A percentile compares a stretch with the other conserved stretches of the same genome.
These are phyloP conservation scores for Corymbia maculata DNA, from an alignment of 345 rosid species.

Conservation along the genomic window DNA sequence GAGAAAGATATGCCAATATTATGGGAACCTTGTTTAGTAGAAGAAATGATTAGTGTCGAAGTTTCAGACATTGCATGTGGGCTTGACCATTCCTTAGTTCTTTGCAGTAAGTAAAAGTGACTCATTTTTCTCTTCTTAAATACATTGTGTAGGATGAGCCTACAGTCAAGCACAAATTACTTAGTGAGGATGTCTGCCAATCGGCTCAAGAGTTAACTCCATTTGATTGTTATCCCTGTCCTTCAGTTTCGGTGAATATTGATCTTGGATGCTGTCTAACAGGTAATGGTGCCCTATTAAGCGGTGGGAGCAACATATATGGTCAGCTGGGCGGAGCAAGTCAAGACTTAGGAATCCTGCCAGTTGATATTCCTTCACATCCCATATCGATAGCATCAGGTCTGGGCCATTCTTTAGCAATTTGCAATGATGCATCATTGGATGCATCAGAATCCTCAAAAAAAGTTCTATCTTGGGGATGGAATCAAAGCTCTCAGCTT, in stretches of 20 bases:
- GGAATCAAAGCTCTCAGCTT: constrained; percentile 76
- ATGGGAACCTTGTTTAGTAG: constrained; percentile 74
- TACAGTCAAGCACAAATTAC: neutral
- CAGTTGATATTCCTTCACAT: constrained; percentile 29
- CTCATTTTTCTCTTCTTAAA: neutral
- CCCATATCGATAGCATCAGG: constrained; percentile 58
- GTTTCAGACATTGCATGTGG: constrained; percentile 70
- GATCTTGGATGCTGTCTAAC: constrained; percentile 6
- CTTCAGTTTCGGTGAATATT: neutral
- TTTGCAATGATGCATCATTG: constrained; percentile 23
- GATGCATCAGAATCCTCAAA: constrained; percentile 8
- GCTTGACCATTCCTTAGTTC: constrained; percentile 80
- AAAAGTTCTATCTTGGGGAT: constrained; percentile 71
- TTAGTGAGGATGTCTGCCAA: neutral
- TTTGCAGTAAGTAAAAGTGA: constrained; percentile 40
- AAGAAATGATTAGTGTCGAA: constrained; percentile 39
- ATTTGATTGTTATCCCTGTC: neutral
- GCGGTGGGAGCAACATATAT: constrained; percentile 74
- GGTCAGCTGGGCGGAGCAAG: constrained; percentile 78
- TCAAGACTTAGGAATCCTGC: constrained; percentile 46
- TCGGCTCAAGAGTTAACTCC: neutral
- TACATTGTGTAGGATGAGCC: neutral
- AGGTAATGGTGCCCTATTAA: constrained; percentile 63
- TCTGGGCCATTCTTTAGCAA: constrained; percentile 86
- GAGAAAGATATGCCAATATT: constrained; percentile 74